Evolutionary conservation across 2,329 filamentous ascomycete species (phyloP).

Genomic region (Dactylonectria estremocensis): DNA sequence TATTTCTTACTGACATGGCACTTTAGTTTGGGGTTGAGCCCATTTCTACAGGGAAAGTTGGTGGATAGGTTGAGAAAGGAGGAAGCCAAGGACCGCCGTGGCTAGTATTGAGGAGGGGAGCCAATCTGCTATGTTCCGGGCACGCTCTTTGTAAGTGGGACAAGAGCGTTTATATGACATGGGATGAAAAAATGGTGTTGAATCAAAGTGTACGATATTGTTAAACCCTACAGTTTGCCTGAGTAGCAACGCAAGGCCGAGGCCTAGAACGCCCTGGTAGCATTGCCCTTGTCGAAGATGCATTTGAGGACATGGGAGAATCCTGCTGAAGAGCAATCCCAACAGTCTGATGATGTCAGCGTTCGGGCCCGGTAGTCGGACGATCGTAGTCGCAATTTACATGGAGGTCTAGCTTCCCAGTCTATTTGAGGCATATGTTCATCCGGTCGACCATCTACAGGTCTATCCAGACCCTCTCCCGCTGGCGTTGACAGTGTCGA

Average conservation of each 20-base stretch:
- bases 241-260: background rate
- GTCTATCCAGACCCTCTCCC: background rate
- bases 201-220: constrained; percentile 7
- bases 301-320: background rate
- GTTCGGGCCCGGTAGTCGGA: background rate
- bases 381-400: background rate
- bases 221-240: background rate
- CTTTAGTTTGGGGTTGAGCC: constrained; percentile 51
- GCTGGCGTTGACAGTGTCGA: background rate
- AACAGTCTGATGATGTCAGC: background rate
- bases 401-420: background rate
- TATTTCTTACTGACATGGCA: constrained; percentile 38
- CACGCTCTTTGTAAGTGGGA: constrained; percentile 6
- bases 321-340: background rate
- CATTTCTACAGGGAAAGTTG: constrained; percentile 68
- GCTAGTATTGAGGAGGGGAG: constrained; percentile 48
- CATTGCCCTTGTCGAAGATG: background rate
- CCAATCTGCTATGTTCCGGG: background rate
- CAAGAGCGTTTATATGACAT: background rate
- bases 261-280: background rate
- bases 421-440: background rate
- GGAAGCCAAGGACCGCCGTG: constrained; percentile 57
- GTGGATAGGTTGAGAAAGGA: constrained; percentile 67
- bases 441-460: too few species aligned
- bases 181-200: background rate